These are phyloP conservation scores for Melampsora larici-populina DNA, from an alignment of 1,284 basidiomycete genomes.

Conservation along the genomic window DNA sequence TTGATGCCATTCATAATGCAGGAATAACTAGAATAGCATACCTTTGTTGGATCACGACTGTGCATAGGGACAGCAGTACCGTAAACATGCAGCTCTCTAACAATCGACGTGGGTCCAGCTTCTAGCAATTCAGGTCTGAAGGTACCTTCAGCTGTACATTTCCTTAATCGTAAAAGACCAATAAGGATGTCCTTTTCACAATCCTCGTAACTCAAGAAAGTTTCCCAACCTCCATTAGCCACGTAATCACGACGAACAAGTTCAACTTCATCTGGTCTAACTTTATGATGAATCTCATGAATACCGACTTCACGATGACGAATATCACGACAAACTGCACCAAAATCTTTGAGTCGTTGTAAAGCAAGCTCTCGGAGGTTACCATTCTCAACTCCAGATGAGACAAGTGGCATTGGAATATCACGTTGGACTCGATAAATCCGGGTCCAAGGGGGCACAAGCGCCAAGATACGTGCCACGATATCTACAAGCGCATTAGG, in stretches of 20 bases:
- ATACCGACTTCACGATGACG: slow-evolving; percentile 97
- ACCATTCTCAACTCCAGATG: slow-evolving; percentile 96
- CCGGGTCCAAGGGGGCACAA: slow-evolving; percentile 97
- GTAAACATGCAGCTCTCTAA: slow-evolving; percentile 96
- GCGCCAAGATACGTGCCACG: slow-evolving; percentile 88
- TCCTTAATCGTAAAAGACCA: slow-evolving; percentile 83
- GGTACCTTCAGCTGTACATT: slow-evolving; percentile 86
- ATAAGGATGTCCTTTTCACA: slow-evolving; percentile 94
- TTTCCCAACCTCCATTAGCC: slow-evolving; percentile 97
- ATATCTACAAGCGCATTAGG: slow-evolving; percentile 97
- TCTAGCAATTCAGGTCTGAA: slow-evolving; percentile 88
- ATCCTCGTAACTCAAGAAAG: slow-evolving; percentile 98
- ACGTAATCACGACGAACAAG: slow-evolving; percentile 94
- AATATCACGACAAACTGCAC: slow-evolving; percentile 94
- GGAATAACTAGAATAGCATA: slow-evolving; percentile 15
- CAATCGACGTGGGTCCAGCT: slow-evolving; percentile 81
- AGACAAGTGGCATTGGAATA: slow-evolving; percentile 89
- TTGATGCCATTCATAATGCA: neutral
- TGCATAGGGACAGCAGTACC: slow-evolving; percentile 97
- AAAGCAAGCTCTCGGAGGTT: slow-evolving; percentile 94
- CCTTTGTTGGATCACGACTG: slow-evolving; percentile 89
- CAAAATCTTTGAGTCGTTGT: slow-evolving; percentile 98
- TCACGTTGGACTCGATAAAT: slow-evolving; percentile 98
- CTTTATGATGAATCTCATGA: slow-evolving; percentile 97
- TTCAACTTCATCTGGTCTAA: slow-evolving; percentile 91